Conservation (phyloP, 768 basidiomycete species). For the Rossbeevera mucosa region DNA sequence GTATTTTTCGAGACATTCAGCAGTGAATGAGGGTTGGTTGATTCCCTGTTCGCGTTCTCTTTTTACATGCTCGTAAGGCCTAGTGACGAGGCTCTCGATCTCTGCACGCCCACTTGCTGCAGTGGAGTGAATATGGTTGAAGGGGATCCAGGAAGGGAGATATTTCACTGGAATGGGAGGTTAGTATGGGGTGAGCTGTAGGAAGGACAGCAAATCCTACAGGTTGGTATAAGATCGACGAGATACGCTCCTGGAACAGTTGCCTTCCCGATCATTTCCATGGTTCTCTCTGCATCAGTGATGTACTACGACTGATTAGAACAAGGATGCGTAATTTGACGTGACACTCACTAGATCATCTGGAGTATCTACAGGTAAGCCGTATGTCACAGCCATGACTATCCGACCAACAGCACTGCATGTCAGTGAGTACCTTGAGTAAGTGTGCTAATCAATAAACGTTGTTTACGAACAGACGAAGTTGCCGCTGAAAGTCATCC, state of each 20-base stretch:
- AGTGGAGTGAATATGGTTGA: constrained; percentile 11
- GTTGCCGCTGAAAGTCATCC: constrained; percentile 16
- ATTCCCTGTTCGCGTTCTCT: constrained; percentile 7
- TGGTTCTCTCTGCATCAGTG: constrained; percentile 22
- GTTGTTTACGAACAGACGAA: constrained; percentile 16
- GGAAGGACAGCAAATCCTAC: constrained; percentile 10
- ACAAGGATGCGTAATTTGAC: not conserved
- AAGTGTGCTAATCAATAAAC: not conserved
- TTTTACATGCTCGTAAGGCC: constrained; percentile 25
- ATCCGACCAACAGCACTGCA: constrained; percentile 12
- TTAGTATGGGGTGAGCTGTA: not conserved
- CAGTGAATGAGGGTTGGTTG: constrained; percentile 16
- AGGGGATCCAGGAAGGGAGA: constrained; percentile 24
- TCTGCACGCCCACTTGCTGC: constrained; percentile 5
- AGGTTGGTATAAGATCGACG: constrained; percentile 24
- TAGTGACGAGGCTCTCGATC: constrained; percentile 8
- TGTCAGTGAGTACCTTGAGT: not conserved
- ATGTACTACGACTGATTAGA: constrained; percentile 24
- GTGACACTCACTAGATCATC: constrained; percentile 17
- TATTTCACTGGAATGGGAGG: constrained; percentile 21
- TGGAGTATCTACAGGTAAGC: constrained; percentile 15
- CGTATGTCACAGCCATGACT: constrained; percentile 24
- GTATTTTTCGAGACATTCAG: constrained; percentile 13
- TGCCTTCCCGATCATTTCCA: constrained; percentile 22
- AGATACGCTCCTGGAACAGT: constrained; percentile 29